Percentiles rank a stretch among this genome's conserved stretches.
Conservation (phyloP, 192 early-diverging fungal species). For the Thoreauomyces humboldtii region DNA sequence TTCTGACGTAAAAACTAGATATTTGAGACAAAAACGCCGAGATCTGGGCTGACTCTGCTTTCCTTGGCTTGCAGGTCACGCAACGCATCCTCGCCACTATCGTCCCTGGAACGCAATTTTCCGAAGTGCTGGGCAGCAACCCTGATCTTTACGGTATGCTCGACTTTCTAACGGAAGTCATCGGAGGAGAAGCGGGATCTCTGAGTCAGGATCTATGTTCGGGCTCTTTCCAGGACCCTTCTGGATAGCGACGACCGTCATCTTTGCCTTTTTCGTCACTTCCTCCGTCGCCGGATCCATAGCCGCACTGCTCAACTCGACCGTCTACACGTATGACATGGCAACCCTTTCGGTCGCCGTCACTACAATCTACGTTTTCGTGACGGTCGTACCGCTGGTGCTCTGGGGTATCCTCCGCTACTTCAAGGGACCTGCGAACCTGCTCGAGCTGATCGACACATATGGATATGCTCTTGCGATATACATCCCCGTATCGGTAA, state of each 20-base stretch:
- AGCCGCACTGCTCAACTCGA: slow-evolving; percentile 45
- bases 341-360: slow-evolving; percentile 76
- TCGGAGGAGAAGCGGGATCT: not conserved
- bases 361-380: slow-evolving; percentile 79
- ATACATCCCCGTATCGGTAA: slow-evolving; percentile 89
- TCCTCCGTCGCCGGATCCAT: slow-evolving; percentile 86
- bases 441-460: slow-evolving; percentile 83
- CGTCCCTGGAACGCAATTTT: slow-evolving; percentile 48
- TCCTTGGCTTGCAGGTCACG: slow-evolving; percentile 26
- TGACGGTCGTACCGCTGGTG: slow-evolving; percentile 63
- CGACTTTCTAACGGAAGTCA: slow-evolving; percentile 3
- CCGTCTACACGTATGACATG: slow-evolving; percentile 69
- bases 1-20: slow-evolving; percentile 59
- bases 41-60: no score
- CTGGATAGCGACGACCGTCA: slow-evolving; percentile 97
- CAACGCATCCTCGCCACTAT: slow-evolving; percentile 36
- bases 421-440: slow-evolving; percentile 69
- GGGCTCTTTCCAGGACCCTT: slow-evolving; percentile 71
- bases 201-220: slow-evolving; percentile 74
- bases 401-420: slow-evolving; percentile 84
- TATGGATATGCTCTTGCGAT: slow-evolving; percentile 91
- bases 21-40: not conserved
- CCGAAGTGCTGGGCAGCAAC: slow-evolving; percentile 73
- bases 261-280: slow-evolving; percentile 93
- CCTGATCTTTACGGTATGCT: slow-evolving; percentile 89